Conservation (phyloP, 495 filamentous ascomycete genomes). For the Mytilinidion resinicola region DNA sequence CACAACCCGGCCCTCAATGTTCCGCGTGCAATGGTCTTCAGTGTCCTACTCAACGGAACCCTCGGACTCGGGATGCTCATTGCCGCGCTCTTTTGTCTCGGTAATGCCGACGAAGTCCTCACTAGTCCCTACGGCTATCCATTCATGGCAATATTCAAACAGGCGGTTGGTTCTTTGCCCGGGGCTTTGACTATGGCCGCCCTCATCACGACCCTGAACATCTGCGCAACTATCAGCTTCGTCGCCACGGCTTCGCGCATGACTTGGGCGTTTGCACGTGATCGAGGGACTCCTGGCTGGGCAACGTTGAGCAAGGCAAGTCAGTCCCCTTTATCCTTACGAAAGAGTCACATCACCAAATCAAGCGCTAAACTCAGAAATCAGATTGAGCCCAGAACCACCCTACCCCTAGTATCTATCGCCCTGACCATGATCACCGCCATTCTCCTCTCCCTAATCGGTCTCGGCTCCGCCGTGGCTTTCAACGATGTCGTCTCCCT, state of each 20-base stretch:
- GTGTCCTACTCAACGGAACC: conserved; percentile 26
- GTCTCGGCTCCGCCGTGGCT: conserved; percentile 49
- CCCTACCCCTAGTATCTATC: not conserved
- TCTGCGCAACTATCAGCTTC: not conserved
- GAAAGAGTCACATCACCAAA: not conserved
- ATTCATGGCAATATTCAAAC: conserved; percentile 7
- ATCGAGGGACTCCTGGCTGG: conserved; percentile 13
- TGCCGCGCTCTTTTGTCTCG: conserved; percentile 27
- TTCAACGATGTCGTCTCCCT: conserved; percentile 49
- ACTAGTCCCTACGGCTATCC: conserved; percentile 33
- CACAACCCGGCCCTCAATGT: conserved; percentile 21
- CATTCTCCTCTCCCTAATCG: conserved; percentile 51
- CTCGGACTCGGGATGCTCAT: conserved; percentile 25
- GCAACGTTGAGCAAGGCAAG: conserved; percentile 1
- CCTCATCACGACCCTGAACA: not conserved
- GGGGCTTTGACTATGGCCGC: conserved; percentile 13
- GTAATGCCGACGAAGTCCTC: conserved; percentile 27
- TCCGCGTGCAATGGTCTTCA: conserved; percentile 27
- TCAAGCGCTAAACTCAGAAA: not conserved
- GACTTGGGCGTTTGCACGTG: conserved; percentile 26
- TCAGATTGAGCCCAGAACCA: not conserved
- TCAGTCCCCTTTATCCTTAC: not conserved
- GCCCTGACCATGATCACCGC: conserved; percentile 27
- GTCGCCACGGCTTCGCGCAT: conserved; percentile 28
- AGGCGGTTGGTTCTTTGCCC: conserved; percentile 1